Evolutionary conservation across 345 rosid species (phyloP), one percentile per base, ranked within the genome.

Genomic region (Corchorus olitorius): DNA sequence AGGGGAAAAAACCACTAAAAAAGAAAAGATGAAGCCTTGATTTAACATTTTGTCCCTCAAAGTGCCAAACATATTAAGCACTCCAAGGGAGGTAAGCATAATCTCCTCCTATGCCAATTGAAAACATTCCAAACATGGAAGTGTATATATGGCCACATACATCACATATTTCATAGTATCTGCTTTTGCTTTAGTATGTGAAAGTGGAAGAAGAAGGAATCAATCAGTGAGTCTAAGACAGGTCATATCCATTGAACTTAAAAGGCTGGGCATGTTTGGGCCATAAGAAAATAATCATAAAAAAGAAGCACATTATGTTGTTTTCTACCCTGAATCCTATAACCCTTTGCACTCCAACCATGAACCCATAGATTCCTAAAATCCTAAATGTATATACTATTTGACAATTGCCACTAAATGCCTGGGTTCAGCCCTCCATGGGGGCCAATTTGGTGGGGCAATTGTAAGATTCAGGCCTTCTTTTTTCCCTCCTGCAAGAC

Each of bases 381-480:
- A 16, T 34, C 61, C 73, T 0, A 70, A 69, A 43, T 4, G 34
- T 52, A 17, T 27, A 27, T 27, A 27, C 27, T 27, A 27, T 27
- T 1, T 53, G 74, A 70, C 61, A 70, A 27, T 35, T 52, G 74
- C 61, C 74, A 35, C 49, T 70, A 70, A 27, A 48, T 53, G 62
- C 46, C 59, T 52, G 61, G 61, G 16, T 52, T 27, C 61, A 70
- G 46, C 5, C 43, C 43, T 3, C 5, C 43, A 4, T 3, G 43
- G 43, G 46, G 60, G 13, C 16, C 49, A 53, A 35, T 48, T 35
- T 53, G 62, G 73, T 70, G 73, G 16, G 73, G 49, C 73, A 69
- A 13, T 39, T 39, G 13, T 11, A 70, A 27, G 73, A 70, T 52
- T 53, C 73, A 70, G 74, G 34, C 62, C 17, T 45, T 65, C 52